Evolutionary conservation across 257 asterid species (phyloP), one percentile per base, ranked within the genome.

Genomic region (Buddleja alternifolia): DNA sequence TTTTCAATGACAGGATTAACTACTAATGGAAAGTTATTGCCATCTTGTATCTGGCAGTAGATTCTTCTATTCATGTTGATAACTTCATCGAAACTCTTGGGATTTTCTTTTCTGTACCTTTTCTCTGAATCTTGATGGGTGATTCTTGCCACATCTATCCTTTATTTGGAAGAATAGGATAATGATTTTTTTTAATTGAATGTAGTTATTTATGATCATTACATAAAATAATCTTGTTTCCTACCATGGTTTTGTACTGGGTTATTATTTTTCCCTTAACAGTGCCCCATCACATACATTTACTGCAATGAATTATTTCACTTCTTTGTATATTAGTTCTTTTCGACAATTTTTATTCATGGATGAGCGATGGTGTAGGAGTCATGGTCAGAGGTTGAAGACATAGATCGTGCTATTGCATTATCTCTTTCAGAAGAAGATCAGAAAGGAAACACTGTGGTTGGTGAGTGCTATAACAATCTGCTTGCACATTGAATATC

Each of bases 391-490:
- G 98, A 92, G 77, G 74, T 71, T 67, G 98, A 88, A 79, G 95
- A 88, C 61, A 81, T 86, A 63, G 93, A 86, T 70, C 85, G 76
- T 55, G 96, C 95, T 58, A 90, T 92, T 86, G 96, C 98, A 56
- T 71, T 90, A 70, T 90, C 98, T 59, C 90, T 86, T 73, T 79
- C 85, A 48, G 96, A 90, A 67, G 96, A 85, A 73, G 91, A 90
- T 60, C 86, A 79, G 37, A 86, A 71, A 83, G 88, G 83, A 52
- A 83, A 78, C 70, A 54, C 80, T 57, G 73, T 75, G 40, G 57
- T 76, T 54, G 88, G 98, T 89, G 73, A 75, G 93, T 72, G 32
- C 42, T 62, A 7, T 59, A 37, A 44, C 21, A 40, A 47, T 53
- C 46, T 65, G 20, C 16, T 45, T 57, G 34, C 50, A 23, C 37